Conservation (phyloP, 2,329 filamentous ascomycete species). For the Aspergillus ochraceus region DNA sequence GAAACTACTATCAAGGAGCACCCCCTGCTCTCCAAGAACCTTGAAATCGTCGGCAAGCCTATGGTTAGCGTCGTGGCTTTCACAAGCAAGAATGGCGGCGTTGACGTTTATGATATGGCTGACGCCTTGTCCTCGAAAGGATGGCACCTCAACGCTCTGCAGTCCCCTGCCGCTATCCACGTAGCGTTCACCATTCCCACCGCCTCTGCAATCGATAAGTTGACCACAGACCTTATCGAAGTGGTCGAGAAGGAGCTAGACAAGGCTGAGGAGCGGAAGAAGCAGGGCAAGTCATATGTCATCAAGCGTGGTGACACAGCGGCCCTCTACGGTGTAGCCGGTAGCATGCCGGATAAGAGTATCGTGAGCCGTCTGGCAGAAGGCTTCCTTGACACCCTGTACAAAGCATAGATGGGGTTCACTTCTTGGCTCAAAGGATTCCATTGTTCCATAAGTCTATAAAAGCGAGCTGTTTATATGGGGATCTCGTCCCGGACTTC, state of each 20-base stretch:
- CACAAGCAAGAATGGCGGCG: conserved; percentile 63
- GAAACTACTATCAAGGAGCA: conserved; percentile 70
- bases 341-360: conserved; percentile 91
- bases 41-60: conserved; percentile 79
- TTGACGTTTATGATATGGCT: conserved; percentile 92
- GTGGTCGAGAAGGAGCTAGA: conserved; percentile 69
- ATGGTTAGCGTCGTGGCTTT: conserved; percentile 91
- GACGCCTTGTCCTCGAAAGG: conserved; percentile 81
- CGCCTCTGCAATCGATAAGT: conserved; percentile 73
- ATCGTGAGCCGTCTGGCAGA: conserved; percentile 87
- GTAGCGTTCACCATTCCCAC: conserved; percentile 90
- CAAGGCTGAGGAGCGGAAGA: conserved; percentile 69
- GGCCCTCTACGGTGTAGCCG: conserved; percentile 91
- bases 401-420: conserved; percentile 65
- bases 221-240: conserved; percentile 68
- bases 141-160: conserved; percentile 95
- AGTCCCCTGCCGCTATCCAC: conserved; percentile 88
- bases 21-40: conserved; percentile 67
- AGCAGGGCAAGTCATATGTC: conserved; percentile 56
- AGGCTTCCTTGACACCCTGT: conserved; percentile 89
- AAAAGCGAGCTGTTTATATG: conserved; percentile 1
- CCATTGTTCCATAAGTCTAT: conserved; percentile 15
- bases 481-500: neutral
- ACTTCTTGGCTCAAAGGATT: neutral
- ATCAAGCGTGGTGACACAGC: conserved; percentile 68